Evolutionary conservation across 2,329 filamentous ascomycete species (phyloP).

Genomic region (Ophiocordyceps unilateralis): DNA sequence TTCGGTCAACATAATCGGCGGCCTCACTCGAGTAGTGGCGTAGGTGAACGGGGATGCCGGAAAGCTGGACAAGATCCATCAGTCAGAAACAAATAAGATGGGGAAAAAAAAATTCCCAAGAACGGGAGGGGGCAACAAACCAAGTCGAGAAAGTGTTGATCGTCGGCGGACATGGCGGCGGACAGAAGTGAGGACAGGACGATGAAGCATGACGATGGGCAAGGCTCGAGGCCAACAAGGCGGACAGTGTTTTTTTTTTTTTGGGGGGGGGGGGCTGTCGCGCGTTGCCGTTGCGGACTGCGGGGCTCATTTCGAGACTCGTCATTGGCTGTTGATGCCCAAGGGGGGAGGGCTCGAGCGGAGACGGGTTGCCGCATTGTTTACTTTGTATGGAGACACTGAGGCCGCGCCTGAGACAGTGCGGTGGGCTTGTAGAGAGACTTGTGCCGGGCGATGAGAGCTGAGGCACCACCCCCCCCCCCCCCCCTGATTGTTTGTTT

Average conservation of each 20-base stretch:
- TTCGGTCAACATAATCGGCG: slow-evolving; percentile 63
- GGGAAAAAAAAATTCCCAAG: slow-evolving; percentile 19
- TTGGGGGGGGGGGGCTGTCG: no score
- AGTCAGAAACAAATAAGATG: no score
- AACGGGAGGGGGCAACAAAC: slow-evolving; percentile 20
- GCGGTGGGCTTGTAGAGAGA: no score
- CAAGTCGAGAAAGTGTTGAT: slow-evolving; percentile 61
- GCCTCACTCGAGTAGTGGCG: slow-evolving; percentile 53
- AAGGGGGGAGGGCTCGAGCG: background rate
- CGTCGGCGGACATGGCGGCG: slow-evolving; percentile 55
- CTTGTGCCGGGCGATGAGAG: no score
- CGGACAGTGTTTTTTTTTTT: background rate
- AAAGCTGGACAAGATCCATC: slow-evolving; percentile 24
- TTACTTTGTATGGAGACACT: no score
- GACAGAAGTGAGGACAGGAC: background rate
- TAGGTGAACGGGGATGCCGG: slow-evolving; percentile 43
- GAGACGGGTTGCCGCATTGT: background rate
- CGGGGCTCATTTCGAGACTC: background rate
- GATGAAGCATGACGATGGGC: background rate
- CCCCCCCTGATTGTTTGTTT: no score
- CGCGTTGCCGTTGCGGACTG: background rate
- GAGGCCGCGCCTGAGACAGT: no score
- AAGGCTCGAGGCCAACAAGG: background rate
- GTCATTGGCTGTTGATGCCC: background rate
- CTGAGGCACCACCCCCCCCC: no score